A percentile compares a stretch with the other conserved stretches of the same genome.
Evolutionary conservation across 2,329 filamentous ascomycete genomes (phyloP).

Genomic region (Pseudogymnoascus sp.): DNA sequence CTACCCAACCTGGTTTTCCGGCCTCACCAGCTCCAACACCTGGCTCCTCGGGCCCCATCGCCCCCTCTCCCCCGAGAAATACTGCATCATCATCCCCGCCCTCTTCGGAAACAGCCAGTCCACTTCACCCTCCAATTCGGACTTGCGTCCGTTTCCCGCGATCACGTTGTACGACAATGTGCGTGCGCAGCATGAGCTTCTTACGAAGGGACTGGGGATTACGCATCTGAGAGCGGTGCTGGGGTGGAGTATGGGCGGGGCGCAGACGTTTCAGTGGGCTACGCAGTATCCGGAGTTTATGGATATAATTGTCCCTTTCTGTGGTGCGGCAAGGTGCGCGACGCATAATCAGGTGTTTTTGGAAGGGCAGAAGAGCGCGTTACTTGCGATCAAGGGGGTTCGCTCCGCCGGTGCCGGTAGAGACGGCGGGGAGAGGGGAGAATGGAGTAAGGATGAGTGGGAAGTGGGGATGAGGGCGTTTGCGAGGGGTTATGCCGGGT

Average conservation of each 20-base stretch:
- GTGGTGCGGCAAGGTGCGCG: constrained; percentile 57
- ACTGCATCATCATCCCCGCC: constrained; percentile 63
- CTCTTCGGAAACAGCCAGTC: constrained; percentile 66
- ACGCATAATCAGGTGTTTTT: constrained; percentile 65
- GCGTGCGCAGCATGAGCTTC: constrained; percentile 56
- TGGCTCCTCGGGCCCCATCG: constrained; percentile 66
- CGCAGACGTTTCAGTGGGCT: constrained; percentile 59
- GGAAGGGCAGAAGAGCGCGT: constrained; percentile 55
- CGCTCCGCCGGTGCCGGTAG: constrained; percentile 41
- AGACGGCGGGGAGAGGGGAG: constrained; percentile 35
- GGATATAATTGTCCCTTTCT: constrained; percentile 60
- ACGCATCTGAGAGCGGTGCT: constrained; percentile 56
- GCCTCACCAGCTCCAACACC: constrained; percentile 61
- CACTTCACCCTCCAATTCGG: constrained; percentile 59
- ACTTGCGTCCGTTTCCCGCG: constrained; percentile 52
- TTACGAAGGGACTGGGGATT: constrained; percentile 58
- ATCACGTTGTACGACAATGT: constrained; percentile 65
- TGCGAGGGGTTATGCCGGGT: constrained; percentile 70
- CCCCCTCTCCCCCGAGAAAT: constrained; percentile 56
- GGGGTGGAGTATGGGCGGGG: constrained; percentile 68
- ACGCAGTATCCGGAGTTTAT: constrained; percentile 46
- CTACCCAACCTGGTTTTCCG: constrained; percentile 73
- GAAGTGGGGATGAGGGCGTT: constrained; percentile 61
- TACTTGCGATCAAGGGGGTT: constrained; percentile 52
- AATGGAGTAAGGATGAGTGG: constrained; percentile 49